These are phyloP conservation scores for Daldinia sp. DNA, from an alignment of 2,329 filamentous ascomycete genomes.

Conservation along the genomic window DNA sequence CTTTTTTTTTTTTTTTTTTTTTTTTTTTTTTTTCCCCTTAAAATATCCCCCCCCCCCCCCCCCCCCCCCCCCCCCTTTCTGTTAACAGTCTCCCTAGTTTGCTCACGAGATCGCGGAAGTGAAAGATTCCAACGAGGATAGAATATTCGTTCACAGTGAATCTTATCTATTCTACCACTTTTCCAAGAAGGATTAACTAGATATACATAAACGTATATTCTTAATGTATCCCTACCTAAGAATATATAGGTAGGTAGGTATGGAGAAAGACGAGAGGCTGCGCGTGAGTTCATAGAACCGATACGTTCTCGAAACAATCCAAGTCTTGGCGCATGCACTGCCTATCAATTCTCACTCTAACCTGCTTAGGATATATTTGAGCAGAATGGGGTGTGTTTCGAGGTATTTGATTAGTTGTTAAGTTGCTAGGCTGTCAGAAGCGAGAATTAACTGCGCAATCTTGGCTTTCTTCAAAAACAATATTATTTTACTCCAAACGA, in stretches of 20 bases:
- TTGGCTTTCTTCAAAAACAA: too few species aligned
- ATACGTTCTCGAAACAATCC: slow-evolving; percentile 2
- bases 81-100: neutral
- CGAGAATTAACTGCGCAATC: too few species aligned
- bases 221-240: too few species aligned
- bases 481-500: too few species aligned
- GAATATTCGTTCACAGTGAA: neutral
- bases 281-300: neutral
- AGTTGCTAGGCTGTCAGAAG: neutral
- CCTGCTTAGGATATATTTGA: neutral
- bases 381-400: too few species aligned
- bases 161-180: too few species aligned
- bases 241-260: too few species aligned
- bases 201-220: too few species aligned
- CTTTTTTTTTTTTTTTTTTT: neutral
- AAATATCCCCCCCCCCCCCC: too few species aligned
- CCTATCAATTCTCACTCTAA: neutral
- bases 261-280: neutral
- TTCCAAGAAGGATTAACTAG: neutral
- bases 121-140: neutral
- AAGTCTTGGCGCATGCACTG: slow-evolving; percentile 1
- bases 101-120: neutral
- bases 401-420: neutral
- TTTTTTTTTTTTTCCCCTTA: neutral
- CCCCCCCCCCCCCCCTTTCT: neutral